Evolutionary conservation across 805 yeast species (phyloP), one percentile per base, ranked within the genome.

Genomic region (Nakazawaea peltata): DNA sequence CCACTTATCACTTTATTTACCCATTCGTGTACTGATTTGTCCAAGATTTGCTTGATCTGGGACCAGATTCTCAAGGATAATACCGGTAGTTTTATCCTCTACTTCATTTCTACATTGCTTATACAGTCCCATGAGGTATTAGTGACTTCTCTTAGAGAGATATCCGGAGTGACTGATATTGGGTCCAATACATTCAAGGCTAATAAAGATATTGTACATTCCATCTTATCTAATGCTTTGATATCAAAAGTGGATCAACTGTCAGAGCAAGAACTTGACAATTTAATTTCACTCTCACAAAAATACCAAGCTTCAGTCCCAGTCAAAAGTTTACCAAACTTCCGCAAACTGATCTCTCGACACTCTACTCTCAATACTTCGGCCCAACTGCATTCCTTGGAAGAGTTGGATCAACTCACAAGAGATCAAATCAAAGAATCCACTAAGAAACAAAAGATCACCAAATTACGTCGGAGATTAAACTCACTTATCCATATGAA

Each of bases 1-100:
- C 71, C 90, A 1, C 60, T 90, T 1, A 63, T 90, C 24, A 86
- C 97, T 1, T 46, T 84, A 30, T 85, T 78, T 51, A 63, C 90
- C 7, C 97, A 88, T 57, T 37, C 63, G 26, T 43, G 72, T 14
- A 57, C 62, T 29, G 62, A 66, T 23, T 57, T 69, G 32, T 59
- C 58, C 10, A 69, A 72, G 19, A 56, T 83, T 5, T 63, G 74
- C 37, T 54, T 66, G 3, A 54, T 90, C 3, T 84, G 92, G 73
- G 95, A 85, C 51, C 71, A 69, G 36, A 61, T 81, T 6, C 57
- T 87, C 26, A 64, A 79, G 14, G 58, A 72, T 30, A 67, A 67
- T 34, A 72, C 82, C 1, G 69, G 82, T 36, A 47, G 65, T 2
- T 57, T 69, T 12, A 68, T 74, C 5, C 47, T 84, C 9, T 77